Evolutionary conservation across 106 monocot species (phyloP).

Genomic region (Allium sativum): DNA sequence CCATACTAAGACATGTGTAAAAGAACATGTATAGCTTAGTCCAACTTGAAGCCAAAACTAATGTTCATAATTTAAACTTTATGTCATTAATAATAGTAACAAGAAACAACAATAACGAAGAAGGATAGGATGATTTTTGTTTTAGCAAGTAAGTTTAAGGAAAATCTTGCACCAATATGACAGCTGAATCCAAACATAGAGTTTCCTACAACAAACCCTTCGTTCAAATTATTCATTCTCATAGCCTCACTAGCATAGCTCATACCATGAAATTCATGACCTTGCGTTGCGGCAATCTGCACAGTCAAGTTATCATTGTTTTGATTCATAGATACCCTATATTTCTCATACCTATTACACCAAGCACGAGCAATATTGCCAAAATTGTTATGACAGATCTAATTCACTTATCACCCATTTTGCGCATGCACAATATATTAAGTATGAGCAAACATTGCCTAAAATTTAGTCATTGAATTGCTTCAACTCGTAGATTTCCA

Average conservation of each 20-base stretch:
- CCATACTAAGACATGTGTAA: too few relatives aligned
- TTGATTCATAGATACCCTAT: background rate
- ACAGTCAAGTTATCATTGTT: background rate
- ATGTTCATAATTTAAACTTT: too few relatives aligned
- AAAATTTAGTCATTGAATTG: too few relatives aligned
- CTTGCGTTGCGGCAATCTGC: background rate
- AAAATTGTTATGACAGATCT: background rate
- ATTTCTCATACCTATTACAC: background rate
- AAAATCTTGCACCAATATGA: too few relatives aligned
- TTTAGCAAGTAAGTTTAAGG: too few relatives aligned
- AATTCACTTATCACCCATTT: background rate
- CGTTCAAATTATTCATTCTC: constrained; percentile 1
- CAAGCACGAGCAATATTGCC: too few relatives aligned
- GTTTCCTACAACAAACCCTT: background rate
- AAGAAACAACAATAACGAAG: too few relatives aligned
- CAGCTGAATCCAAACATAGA: background rate
- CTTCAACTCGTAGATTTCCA: background rate
- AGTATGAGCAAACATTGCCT: too few relatives aligned
- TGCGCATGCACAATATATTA: background rate
- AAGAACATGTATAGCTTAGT: too few relatives aligned
- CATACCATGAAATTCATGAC: background rate
- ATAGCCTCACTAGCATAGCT: background rate
- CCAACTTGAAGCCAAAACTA: too few relatives aligned
- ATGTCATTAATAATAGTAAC: too few relatives aligned
- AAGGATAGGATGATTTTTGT: too few relatives aligned